Evolutionary conservation across 495 filamentous ascomycete species (phyloP), one percentile per base, ranked within the genome.

Genomic region (Podospora didyma): DNA sequence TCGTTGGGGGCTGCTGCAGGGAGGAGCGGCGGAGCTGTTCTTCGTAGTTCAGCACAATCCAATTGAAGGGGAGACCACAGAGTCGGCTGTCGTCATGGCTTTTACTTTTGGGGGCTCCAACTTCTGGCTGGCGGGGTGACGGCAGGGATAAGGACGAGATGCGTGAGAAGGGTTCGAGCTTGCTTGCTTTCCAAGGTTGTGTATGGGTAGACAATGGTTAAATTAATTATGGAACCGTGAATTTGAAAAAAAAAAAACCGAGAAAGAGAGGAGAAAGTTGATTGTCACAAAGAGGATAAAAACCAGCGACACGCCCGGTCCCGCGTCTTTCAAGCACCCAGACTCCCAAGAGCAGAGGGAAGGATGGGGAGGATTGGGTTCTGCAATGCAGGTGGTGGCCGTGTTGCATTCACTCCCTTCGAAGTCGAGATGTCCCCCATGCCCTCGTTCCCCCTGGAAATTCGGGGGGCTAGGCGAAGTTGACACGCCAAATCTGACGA

Each of bases 401-500:
- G 4, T 31, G 9, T 9, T 31, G 4, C 26, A 3, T 31, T 31
- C 26, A 3, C 26, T 31, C 34, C 45, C 21, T 45, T 19, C 2
- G 10, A 17, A 37, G 21, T 41, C 49, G 17, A 35, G 35, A 51
- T 31, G 47, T 31, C 46, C 14, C 61, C 64, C 64, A 61, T 58
- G 4, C 26, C 9, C 26, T 9, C 26, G 3, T 9, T 9, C 26
- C 9, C 26, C 26, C 61, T 41, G 54, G 62, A 63, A 69, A 69
- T 64, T 67, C 46, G 56, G 63, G 66, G 56, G 66, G 66, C 62
- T 66, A 63, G 63, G 62, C 58, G 60, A n/a, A 61, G 39, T 51
- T 55, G 35, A 47, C 45, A 46, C 45, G 14, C 21, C 21, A 37
- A 59, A 46, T 46, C 50, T 14, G 10, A 20, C 24, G 16, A 37